These are phyloP conservation scores for Hypsizygus marmoreus DNA, from an alignment of 768 basidiomycete genomes.

Conservation along the genomic window DNA sequence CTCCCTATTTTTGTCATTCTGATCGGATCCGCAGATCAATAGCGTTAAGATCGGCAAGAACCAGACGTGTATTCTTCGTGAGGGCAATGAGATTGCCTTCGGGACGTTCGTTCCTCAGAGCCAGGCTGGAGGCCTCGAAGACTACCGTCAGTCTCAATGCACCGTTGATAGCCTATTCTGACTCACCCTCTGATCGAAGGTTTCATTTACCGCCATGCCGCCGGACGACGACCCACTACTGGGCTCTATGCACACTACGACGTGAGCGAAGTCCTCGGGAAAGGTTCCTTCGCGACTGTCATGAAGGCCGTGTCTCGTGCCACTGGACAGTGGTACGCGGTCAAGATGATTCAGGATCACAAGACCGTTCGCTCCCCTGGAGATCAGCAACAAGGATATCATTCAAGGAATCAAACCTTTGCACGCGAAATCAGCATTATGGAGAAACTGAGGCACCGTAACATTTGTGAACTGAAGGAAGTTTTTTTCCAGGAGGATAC, in stretches of 20 bases:
- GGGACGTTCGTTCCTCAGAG: conserved; percentile 57
- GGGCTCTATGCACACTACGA: conserved; percentile 72
- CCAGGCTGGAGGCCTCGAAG: conserved; percentile 53
- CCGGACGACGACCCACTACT: conserved; percentile 45
- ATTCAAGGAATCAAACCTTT: conserved; percentile 39
- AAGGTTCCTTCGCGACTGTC: conserved; percentile 91
- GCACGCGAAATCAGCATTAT: conserved; percentile 80
- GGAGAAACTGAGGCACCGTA: conserved; percentile 72
- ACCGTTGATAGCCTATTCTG: not conserved
- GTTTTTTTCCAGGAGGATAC: conserved; percentile 65
- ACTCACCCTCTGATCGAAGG: conserved; percentile 38
- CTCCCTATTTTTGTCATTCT: not conserved
- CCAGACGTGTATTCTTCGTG: conserved; percentile 56
- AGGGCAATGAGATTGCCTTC: conserved; percentile 88
- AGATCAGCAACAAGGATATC: conserved; percentile 22
- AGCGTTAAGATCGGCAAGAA: conserved; percentile 62
- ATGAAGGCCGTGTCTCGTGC: conserved; percentile 74
- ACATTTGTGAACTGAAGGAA: conserved; percentile 81
- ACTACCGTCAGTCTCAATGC: conserved; percentile 61
- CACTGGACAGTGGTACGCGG: conserved; percentile 77
- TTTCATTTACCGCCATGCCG: conserved; percentile 71
- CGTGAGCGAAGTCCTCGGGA: conserved; percentile 72
- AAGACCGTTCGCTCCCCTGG: conserved; percentile 35
- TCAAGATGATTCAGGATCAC: conserved; percentile 80
- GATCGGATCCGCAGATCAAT: conserved; percentile 54